Base-by-base conservation (phyloP, 371 early-diverging fungal genomes). In the Mucor sp. region DNA sequence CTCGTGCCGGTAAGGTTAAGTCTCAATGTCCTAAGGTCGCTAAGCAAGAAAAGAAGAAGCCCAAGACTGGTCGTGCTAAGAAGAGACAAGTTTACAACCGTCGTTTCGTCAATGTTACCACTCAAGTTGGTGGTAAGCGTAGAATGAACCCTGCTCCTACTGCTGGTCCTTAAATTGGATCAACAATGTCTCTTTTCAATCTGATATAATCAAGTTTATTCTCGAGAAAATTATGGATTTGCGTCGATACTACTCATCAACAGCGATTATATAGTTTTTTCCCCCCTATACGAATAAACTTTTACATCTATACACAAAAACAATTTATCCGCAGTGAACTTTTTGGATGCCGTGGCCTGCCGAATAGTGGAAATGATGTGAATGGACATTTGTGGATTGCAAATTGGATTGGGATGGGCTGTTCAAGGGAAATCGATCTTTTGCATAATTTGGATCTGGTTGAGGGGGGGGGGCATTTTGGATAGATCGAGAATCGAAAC, bases 1-100 rank as follows among this genome's bases (percentile, higher is more conserved):
- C 98, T 87, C 97, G 97, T 95, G 99, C 99, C 88, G 99, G 99
- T 91, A 99, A 99, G 90, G 99, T 99, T 82, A 97, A 99, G 95
- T 95, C 94, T 76, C 98, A 99, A 83, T 97, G 97, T 80, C 99
- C 99, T 80, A 98, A 98, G 90, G 99, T 99, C 71, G 97, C 97
- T 81, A 95, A 96, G 90, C 91, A 93, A 85, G 99, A 99, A 81
- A 97, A 99, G 93, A 89, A 94, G 87, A 99, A 84, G 93, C 85
- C 91, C 85, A 80, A 79, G 79, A 89, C 90, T 76, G 96, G 99
- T 82, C 98, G 99, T 82, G 98, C 99, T 75, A 95, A 95, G 91
- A 98, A 98, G 94, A 91, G 99, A 85, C 89, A 93, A 71, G 87
- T 90, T 72, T 99, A 98, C 93, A 97, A 92, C 84, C 96, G 98